A percentile compares a stretch with the other conserved stretches of the same genome.
These are phyloP conservation scores for Hericium alpestre DNA, from an alignment of 768 basidiomycete genomes.

Conservation along the genomic window DNA sequence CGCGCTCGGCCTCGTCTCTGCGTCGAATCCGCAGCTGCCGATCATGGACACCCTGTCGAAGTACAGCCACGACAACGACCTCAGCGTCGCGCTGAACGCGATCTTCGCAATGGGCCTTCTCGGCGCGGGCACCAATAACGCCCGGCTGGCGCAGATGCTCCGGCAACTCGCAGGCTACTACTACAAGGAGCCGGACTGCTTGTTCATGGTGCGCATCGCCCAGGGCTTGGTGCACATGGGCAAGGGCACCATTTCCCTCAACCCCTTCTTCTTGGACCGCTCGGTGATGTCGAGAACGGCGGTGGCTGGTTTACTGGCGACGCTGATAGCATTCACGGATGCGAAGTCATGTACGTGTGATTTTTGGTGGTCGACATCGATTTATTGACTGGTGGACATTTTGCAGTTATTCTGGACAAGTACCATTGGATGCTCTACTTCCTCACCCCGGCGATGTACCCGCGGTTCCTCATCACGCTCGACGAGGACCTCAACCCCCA, in stretches of 20 bases:
- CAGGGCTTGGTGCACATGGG: constrained; percentile 99
- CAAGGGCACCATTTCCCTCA: constrained; percentile 94
- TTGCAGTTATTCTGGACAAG: constrained; percentile 79
- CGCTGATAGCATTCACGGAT: constrained; percentile 87
- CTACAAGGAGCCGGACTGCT: constrained; percentile 90
- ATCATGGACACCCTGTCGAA: constrained; percentile 96
- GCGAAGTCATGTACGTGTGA: constrained; percentile 75
- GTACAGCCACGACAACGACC: constrained; percentile 97
- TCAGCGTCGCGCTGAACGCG: constrained; percentile 91
- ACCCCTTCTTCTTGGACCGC: constrained; percentile 93
- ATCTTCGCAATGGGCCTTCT: constrained; percentile 99
- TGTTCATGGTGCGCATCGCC: constrained; percentile 93
- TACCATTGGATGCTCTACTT: constrained; percentile 99
- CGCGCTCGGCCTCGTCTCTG: constrained; percentile 87
- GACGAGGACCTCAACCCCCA: constrained; percentile 81
- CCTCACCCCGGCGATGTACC: constrained; percentile 93
- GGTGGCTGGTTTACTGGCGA: constrained; percentile 80
- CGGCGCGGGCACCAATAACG: constrained; percentile 98
- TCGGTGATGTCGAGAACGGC: constrained; percentile 83
- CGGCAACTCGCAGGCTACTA: constrained; percentile 97
- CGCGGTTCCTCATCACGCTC: constrained; percentile 94
- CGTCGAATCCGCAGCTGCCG: constrained; percentile 89
- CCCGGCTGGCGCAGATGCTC: constrained; percentile 94
- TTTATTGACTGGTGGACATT: background rate
- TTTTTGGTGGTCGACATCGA: background rate